Conservation (phyloP, 1,284 basidiomycete species). For the Leccinum angustisporum region DNA sequence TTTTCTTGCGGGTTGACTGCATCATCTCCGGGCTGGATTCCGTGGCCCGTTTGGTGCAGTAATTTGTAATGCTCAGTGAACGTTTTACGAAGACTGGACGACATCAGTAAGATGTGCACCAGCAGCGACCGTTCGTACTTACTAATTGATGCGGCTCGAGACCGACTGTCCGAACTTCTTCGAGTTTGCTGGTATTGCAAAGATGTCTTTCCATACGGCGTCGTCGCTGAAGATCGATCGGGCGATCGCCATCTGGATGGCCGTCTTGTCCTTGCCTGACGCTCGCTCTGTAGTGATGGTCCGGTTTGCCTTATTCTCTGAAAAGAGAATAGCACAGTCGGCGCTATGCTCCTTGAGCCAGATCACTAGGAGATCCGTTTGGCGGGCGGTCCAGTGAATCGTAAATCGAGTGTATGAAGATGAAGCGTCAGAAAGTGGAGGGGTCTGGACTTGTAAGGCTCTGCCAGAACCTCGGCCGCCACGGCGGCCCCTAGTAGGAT, state of each 20-base stretch:
- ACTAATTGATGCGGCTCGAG: background rate
- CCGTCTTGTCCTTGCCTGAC: background rate
- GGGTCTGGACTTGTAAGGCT: background rate
- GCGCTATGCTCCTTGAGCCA: background rate
- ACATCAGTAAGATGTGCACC: background rate
- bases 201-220: background rate
- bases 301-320: background rate
- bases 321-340: background rate
- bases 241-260: background rate
- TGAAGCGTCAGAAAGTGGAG: background rate
- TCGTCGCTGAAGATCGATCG: background rate
- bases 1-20: background rate
- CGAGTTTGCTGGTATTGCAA: background rate
- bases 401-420: background rate
- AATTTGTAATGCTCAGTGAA: background rate
- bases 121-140: background rate
- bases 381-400: background rate
- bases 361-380: background rate
- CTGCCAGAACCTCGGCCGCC: background rate
- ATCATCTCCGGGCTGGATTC: background rate
- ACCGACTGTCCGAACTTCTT: background rate
- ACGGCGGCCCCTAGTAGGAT: too few species aligned
- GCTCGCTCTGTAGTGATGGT: background rate
- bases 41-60: background rate
- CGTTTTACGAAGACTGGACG: background rate